Evolutionary conservation across 306 rosid genomes (phyloP).

Genomic region (Gleditsia sinensis): DNA sequence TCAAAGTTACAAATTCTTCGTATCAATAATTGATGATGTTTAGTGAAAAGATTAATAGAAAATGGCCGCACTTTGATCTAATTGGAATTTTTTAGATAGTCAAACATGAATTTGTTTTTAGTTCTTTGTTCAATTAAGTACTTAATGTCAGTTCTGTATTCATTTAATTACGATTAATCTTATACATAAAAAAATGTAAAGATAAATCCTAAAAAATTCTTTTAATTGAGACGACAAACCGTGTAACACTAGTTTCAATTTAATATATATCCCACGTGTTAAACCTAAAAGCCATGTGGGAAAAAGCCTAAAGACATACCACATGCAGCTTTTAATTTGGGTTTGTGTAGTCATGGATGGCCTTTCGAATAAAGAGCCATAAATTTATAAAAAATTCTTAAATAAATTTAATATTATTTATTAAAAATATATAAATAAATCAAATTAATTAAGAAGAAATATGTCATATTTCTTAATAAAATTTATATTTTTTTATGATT

Average conservation of each 20-base stretch:
- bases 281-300: constrained; percentile 29
- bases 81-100: not conserved
- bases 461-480: no score
- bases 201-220: no score
- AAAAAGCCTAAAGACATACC: constrained; percentile 27
- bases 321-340: constrained; percentile 29
- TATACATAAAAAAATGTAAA: no score
- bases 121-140: not conserved
- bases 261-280: constrained; percentile 21
- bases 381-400: not conserved
- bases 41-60: not conserved
- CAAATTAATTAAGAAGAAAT: no score
- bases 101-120: constrained; percentile 21
- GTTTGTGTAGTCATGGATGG: constrained; percentile 1
- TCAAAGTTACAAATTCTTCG: not conserved
- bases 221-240: no score
- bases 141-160: not conserved
- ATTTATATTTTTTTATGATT: no score
- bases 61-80: not conserved
- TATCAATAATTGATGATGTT: constrained; percentile 4
- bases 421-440: not conserved
- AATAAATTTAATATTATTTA: not conserved
- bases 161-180: no score
- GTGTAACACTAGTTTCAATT: no score
- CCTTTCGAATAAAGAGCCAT: constrained; percentile 6